phyloP scores from a whole-genome alignment of 805 yeast species.

The Candida boleticola region DNA sequence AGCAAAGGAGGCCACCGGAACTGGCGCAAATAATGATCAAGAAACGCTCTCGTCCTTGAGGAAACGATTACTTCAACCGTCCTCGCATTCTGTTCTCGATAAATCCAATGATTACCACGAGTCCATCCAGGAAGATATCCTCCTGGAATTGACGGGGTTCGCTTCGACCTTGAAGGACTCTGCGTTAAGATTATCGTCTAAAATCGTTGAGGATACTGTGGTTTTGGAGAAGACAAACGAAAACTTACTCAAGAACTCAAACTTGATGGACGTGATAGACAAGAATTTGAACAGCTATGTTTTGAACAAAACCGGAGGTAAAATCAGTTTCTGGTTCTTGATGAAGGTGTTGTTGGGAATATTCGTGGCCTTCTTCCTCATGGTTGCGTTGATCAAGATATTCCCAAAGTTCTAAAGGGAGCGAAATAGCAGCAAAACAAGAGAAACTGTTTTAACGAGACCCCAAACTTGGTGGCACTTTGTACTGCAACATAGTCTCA shows the following conservation, averaged over 20 bases:
- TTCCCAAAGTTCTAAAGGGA: conserved; percentile 31
- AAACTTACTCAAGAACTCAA: conserved; percentile 29
- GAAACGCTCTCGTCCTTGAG: conserved; percentile 23
- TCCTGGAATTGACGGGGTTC: conserved; percentile 47
- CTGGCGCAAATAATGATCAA: conserved; percentile 4
- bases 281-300: conserved; percentile 36
- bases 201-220: conserved; percentile 32
- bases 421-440: too few species aligned
- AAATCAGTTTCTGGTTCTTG: conserved; percentile 37
- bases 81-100: conserved; percentile 10
- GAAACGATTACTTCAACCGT: conserved; percentile 17
- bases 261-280: conserved; percentile 31
- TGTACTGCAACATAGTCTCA: too few species aligned
- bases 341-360: conserved; percentile 28
- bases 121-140: conserved; percentile 46
- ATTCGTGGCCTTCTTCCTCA: conserved; percentile 25
- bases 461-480: too few species aligned
- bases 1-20: too few species aligned
- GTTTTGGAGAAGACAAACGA: conserved; percentile 35
- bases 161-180: conserved; percentile 47
- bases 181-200: conserved; percentile 42
- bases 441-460: too few species aligned
- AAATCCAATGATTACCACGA: conserved; percentile 38
- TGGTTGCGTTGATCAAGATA: conserved; percentile 33
- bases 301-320: conserved; percentile 39